Base-by-base conservation (phyloP, 352 stramenopile species). In the Phytopythium sindhum region DNA sequence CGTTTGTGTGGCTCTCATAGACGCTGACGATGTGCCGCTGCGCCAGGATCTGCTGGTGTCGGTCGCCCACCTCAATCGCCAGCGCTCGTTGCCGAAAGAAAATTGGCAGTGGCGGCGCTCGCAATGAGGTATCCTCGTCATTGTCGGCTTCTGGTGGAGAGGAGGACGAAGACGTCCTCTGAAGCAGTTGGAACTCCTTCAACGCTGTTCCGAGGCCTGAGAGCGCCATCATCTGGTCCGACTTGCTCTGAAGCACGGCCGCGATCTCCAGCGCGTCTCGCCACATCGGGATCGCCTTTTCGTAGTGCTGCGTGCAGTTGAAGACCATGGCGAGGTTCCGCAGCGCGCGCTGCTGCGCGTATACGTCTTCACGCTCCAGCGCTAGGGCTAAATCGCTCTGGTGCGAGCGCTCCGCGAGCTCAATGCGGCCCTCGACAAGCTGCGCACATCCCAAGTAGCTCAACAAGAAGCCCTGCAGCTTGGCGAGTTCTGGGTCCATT, bases 241-340 rank as follows among this genome's bases (percentile, higher is more conserved):
- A 23, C 45, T 80, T 74, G 39, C 66, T 74, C 35, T 72, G 60
- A 24, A 88, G 33, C 29, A 85, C 69, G 12, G 60, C 70, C n/a
- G 76, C 65, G 23, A 85, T 73, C 61, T 88, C 77, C 2, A 87
- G 54, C 0, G 64, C 68, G 64, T 89, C 80, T 33, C 73, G 72
- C 80, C 80, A 89, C 17, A 87, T 66, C 23, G 75, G 68, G 39
- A 85, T 72, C 6, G 77, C 72, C 33, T 87, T 74, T n/a, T 62
- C 39, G 48, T 80, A 84, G 3, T 76, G 74, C 29, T 84, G 74
- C 12, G 73, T 81, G 6, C 61, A 29, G 50, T 68, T 78, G 58
- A 77, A 83, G 29, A 83, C 59, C 26, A 83, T 64, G 2, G 80
- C 80, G 28, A 89, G 75, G 52, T 89, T 89, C 0, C 76, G 72